Base-by-base conservation (phyloP, 495 filamentous ascomycete species). In the Lasiosphaeria hispida region DNA sequence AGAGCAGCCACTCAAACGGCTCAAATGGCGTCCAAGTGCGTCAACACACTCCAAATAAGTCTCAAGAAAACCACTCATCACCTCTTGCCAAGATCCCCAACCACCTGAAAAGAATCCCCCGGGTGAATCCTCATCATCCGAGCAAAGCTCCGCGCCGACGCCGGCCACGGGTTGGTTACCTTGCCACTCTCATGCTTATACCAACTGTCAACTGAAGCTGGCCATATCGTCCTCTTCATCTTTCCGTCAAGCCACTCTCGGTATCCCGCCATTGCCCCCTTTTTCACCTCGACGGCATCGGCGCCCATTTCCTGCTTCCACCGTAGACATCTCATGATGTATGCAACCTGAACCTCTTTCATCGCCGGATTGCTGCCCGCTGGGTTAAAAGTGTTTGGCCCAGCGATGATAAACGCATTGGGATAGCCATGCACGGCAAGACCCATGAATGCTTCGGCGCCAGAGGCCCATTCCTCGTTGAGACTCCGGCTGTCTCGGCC, bases 101-200 rank as follows among this genome's bases (percentile, higher is more conserved):
- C 23, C 23, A 47, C 43, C 43, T 47, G 13, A 47, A 47, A 47
- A 13, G 43, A 14, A 13, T 47, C 43, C 43, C 43, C 17, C 43
- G 43, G 43, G 17, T 19, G 13, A 13, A 13, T 19, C 43, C 43
- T 69, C 54, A 66, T 62, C 60, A 19, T 37, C 8, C 9, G 4
- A 14, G 13, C 17, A 47, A 47, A 47, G 13, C 43, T 47, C 43
- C 43, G 13, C 43, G 13, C 43, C 43, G 43, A 47, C 13, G n/a
- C 13, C 13, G 43, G 43, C 43, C 43, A 47, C 43, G 43, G 43
- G 10, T 19, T 19, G 13, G 43, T 47, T 17, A 47, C n/a, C 43
- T 47, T 47, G 9, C 43, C 43, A 17, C 43, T 47, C 43, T 14
- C 43, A 47, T 47, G 43, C 17, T 19, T 47, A 17, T 47, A 47